These are phyloP conservation scores for Aspergillus amoenus DNA, from an alignment of 2,329 filamentous ascomycete genomes.

Conservation along the genomic window DNA sequence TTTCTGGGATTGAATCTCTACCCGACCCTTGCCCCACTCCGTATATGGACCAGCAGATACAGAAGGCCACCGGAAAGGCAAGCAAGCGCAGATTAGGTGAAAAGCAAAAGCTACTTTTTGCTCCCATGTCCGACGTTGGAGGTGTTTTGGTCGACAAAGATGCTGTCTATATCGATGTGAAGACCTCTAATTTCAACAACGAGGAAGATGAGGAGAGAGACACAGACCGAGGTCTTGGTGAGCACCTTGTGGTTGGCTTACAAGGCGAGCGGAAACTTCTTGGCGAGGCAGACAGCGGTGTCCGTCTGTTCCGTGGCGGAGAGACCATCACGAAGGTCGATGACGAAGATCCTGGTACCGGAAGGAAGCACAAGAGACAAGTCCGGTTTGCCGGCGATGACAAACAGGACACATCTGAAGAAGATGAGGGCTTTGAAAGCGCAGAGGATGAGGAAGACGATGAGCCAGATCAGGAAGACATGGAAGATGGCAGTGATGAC, in stretches of 20 bases:
- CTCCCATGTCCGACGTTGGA: constrained; percentile 96
- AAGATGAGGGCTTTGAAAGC: constrained; percentile 54
- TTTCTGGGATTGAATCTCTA: constrained; percentile 78
- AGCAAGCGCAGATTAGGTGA: constrained; percentile 81
- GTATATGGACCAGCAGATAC: constrained; percentile 80
- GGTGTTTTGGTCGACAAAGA: constrained; percentile 96
- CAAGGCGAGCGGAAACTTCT: constrained; percentile 80
- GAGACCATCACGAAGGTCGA: constrained; percentile 60
- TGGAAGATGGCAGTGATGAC: constrained; percentile 37
- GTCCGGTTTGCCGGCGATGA: constrained; percentile 52
- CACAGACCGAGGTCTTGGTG: constrained; percentile 82
- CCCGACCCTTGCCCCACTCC: constrained; percentile 96
- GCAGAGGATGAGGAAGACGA: constrained; percentile 53
- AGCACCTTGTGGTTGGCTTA: constrained; percentile 88
- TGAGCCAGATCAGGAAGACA: constrained; percentile 51
- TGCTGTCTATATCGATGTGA: constrained; percentile 83
- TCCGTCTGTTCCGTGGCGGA: constrained; percentile 82
- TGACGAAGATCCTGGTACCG: constrained; percentile 57
- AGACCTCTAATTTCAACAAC: constrained; percentile 68
- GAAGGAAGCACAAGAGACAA: constrained; percentile 55
- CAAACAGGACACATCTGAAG: constrained; percentile 56
- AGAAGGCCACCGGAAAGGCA: constrained; percentile 80
- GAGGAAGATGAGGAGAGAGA: constrained; percentile 60
- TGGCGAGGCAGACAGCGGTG: constrained; percentile 76
- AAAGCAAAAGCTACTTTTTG: constrained; percentile 94